phyloP scores from a whole-genome alignment of 495 filamentous ascomycete species.

The Lentithecium fluviatile region DNA sequence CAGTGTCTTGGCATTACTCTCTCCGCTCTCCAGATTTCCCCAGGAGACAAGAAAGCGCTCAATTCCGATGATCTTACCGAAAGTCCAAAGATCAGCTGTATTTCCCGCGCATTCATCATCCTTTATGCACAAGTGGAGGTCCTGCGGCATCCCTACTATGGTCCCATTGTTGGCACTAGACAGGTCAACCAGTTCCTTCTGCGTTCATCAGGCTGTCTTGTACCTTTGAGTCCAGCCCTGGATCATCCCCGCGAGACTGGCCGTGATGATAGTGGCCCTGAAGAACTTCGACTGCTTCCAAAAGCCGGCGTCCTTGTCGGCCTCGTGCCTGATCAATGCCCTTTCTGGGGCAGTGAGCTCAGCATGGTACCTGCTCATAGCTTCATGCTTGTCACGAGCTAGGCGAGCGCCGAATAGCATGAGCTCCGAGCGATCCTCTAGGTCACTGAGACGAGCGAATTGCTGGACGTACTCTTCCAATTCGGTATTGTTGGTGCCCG shows the following conservation, averaged over 20 bases:
- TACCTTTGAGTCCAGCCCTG: slow-evolving; percentile 15
- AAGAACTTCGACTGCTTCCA: slow-evolving; percentile 25
- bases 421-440: slow-evolving; percentile 5
- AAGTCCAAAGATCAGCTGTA: slow-evolving; percentile 9
- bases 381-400: slow-evolving; percentile 19
- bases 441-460: not conserved
- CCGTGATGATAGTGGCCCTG: slow-evolving; percentile 14
- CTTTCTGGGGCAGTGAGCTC: slow-evolving; percentile 11
- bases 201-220: not conserved
- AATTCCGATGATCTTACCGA: not conserved
- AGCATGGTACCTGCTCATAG: slow-evolving; percentile 7
- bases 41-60: not conserved
- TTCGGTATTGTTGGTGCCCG: not conserved
- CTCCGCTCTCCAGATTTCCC: too few relatives aligned
- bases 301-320: slow-evolving; percentile 2
- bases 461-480: slow-evolving; percentile 15
- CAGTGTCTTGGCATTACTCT: too few relatives aligned
- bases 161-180: slow-evolving; percentile 7
- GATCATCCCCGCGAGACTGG: slow-evolving; percentile 4
- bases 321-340: not conserved
- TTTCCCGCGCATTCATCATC: not conserved
- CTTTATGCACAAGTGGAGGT: slow-evolving; percentile 7
- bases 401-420: slow-evolving; percentile 15
- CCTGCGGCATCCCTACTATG: slow-evolving; percentile 13
- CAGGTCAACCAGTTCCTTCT: not conserved